Evolutionary conservation across 129 eudicot genomes (phyloP).

Genomic region (Helichrysum umbraculigerum): DNA sequence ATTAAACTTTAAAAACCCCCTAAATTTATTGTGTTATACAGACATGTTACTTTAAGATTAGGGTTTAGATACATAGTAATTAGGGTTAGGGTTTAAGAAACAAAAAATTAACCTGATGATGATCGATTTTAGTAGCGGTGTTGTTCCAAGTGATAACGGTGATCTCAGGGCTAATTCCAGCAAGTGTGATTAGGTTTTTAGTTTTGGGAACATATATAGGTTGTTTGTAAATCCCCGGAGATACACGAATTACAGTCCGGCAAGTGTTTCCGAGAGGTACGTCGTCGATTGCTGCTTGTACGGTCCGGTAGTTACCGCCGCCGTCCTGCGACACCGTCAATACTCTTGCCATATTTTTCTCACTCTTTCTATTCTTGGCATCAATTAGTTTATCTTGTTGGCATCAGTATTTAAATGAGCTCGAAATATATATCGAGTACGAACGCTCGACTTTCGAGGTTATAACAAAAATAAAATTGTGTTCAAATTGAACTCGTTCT

Average conservation of each 20-base stretch:
- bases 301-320: constrained; percentile 56
- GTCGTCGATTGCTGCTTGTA: constrained; percentile 81
- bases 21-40: background rate
- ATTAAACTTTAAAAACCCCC: background rate
- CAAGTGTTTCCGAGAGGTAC: constrained; percentile 72
- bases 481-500: too few species aligned
- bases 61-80: background rate
- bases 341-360: constrained; percentile 38
- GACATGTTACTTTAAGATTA: background rate
- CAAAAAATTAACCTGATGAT: constrained; percentile 58
- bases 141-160: constrained; percentile 76
- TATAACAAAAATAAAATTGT: background rate
- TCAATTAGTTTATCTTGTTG: background rate
- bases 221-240: constrained; percentile 73
- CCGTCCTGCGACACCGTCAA: constrained; percentile 70
- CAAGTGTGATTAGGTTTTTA: constrained; percentile 72
- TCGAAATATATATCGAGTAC: background rate
- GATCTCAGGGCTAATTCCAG: constrained; percentile 67
- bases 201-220: constrained; percentile 84
- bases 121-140: constrained; percentile 79
- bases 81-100: constrained; percentile 2
- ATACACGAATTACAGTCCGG: constrained; percentile 70
- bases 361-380: background rate
- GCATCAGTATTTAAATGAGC: background rate
- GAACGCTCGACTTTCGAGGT: background rate